phyloP scores from a whole-genome alignment of 2,329 filamentous ascomycete species.

The Colletotrichum shisoi region DNA sequence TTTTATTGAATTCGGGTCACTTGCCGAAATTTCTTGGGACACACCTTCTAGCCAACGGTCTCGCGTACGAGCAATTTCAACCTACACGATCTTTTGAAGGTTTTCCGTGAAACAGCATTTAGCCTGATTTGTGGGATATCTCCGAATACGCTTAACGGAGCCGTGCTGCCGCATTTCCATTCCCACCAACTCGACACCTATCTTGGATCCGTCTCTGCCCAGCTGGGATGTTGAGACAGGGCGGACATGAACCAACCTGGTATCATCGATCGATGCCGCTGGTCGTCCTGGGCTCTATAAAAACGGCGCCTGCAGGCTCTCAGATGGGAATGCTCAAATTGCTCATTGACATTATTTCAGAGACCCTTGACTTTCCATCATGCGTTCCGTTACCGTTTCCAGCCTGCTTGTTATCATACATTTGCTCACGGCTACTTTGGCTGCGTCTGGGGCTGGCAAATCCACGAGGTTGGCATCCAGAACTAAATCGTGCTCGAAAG shows the following conservation, averaged over 20 bases:
- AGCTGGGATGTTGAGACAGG: background rate
- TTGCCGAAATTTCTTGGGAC: background rate
- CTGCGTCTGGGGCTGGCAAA: conserved; percentile 1
- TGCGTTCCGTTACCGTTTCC: background rate
- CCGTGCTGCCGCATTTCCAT: background rate
- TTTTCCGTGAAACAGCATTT: background rate
- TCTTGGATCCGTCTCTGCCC: background rate
- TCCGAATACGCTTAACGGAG: background rate
- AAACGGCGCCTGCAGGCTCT: background rate
- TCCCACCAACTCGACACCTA: background rate
- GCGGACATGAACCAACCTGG: too few species aligned
- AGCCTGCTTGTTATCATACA: background rate
- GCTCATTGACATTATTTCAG: background rate
- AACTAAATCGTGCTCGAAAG: background rate
- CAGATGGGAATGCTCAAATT: background rate
- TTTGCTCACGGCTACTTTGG: background rate
- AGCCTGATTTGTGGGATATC: background rate
- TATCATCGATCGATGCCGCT: too few species aligned
- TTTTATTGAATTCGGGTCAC: background rate
- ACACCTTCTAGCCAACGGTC: background rate
- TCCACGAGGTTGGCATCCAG: conserved; percentile 1
- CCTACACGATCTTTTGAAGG: conserved; percentile 3
- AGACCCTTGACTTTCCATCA: background rate
- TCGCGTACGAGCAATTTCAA: background rate
- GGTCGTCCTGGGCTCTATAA: too few species aligned